Evolutionary conservation across 129 eudicot species (phyloP).

Genomic region (Silybum marianum): DNA sequence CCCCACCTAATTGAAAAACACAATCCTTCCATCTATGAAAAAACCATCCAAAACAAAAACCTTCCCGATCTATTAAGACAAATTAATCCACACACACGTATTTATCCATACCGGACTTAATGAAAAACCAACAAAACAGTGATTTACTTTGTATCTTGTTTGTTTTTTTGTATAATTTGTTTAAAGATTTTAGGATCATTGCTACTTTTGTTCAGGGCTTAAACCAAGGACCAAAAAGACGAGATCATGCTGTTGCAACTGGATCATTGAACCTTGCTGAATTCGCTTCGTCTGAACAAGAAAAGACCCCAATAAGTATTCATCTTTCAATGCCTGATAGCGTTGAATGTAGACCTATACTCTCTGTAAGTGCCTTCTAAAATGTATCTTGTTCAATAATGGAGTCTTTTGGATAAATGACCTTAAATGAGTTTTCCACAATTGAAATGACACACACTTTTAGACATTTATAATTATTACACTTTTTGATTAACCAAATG

Average conservation of each 20-base stretch:
- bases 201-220: slow-evolving; percentile 37
- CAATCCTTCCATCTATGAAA: too few species aligned
- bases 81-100: too few species aligned
- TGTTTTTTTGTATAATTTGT: neutral
- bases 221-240: slow-evolving; percentile 41
- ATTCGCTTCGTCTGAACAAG: slow-evolving; percentile 46
- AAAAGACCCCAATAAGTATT: slow-evolving; percentile 41
- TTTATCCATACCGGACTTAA: too few species aligned
- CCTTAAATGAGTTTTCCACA: neutral
- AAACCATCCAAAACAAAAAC: too few species aligned
- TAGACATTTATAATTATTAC: too few species aligned
- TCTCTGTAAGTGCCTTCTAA: slow-evolving; percentile 50
- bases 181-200: slow-evolving; percentile 4
- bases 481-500: too few species aligned
- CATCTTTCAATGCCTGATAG: slow-evolving; percentile 45
- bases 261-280: slow-evolving; percentile 67
- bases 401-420: neutral
- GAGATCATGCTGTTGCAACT: slow-evolving; percentile 39
- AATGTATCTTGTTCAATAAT: neutral
- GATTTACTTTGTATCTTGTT: neutral
- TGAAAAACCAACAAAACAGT: too few species aligned
- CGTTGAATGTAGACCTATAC: slow-evolving; percentile 40
- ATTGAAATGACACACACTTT: too few species aligned
- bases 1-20: too few species aligned
- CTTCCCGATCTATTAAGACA: too few species aligned